These are phyloP conservation scores for Carnegiea gigantea DNA, from an alignment of 179 eudicot species.

Conservation along the genomic window DNA sequence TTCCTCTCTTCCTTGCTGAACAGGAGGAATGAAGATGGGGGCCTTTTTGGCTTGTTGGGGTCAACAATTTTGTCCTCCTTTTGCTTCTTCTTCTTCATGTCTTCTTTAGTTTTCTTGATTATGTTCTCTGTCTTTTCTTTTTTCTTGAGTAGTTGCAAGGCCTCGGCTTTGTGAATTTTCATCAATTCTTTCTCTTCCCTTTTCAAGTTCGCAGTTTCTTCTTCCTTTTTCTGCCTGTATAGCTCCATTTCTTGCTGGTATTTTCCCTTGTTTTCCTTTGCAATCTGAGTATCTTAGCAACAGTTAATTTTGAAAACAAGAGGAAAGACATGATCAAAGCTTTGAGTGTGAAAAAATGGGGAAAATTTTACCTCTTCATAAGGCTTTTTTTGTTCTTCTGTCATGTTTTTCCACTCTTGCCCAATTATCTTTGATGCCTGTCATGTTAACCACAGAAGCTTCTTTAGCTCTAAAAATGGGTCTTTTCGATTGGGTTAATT, in stretches of 20 bases:
- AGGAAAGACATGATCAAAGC: neutral
- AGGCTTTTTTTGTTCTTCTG: slow-evolving; percentile 57
- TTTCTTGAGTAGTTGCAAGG: slow-evolving; percentile 84
- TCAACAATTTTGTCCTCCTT: slow-evolving; percentile 59
- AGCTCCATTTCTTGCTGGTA: slow-evolving; percentile 69
- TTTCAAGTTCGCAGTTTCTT: slow-evolving; percentile 57
- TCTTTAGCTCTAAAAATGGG: too few relatives aligned
- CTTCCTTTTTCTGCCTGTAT: slow-evolving; percentile 80
- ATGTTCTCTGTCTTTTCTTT: slow-evolving; percentile 80
- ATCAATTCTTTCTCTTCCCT: slow-evolving; percentile 70
- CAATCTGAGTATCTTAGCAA: slow-evolving; percentile 34
- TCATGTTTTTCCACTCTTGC: slow-evolving; percentile 92
- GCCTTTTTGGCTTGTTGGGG: slow-evolving; percentile 88
- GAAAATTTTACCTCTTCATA: slow-evolving; percentile 60
- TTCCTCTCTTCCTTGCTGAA: slow-evolving; percentile 89
- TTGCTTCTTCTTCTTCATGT: slow-evolving; percentile 51
- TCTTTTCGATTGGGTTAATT: too few relatives aligned
- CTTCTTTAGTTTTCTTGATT: slow-evolving; percentile 90
- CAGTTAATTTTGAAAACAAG: too few relatives aligned
- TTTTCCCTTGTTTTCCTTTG: slow-evolving; percentile 60
- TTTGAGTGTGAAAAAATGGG: neutral
- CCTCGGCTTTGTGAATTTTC: slow-evolving; percentile 87
- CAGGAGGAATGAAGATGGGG: slow-evolving; percentile 74
- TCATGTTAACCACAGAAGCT: neutral
- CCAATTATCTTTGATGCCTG: slow-evolving; percentile 75